These are phyloP conservation scores for Balansia obtecta DNA, from an alignment of 2,329 filamentous ascomycete genomes.

Conservation along the genomic window DNA sequence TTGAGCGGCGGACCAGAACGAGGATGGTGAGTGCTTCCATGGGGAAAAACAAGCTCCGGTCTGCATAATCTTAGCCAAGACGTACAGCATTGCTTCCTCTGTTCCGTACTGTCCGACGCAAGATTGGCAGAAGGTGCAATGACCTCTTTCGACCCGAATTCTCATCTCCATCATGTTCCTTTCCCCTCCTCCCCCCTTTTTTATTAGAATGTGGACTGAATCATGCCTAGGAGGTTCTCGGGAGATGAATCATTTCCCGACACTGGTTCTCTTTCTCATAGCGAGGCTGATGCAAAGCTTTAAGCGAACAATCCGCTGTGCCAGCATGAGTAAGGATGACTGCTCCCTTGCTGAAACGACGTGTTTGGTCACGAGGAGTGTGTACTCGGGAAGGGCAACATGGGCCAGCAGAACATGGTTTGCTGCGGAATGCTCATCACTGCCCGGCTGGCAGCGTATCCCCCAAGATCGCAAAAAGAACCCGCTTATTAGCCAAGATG, in stretches of 20 bases:
- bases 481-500: neutral
- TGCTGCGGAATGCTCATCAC: no score
- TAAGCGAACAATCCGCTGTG: constrained; percentile 4
- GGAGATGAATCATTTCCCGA: constrained; percentile 44
- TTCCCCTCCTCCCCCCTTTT: neutral
- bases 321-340: no score
- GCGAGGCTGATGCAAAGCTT: constrained; percentile 18
- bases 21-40: constrained; percentile 55
- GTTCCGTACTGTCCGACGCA: neutral
- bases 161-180: neutral
- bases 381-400: no score
- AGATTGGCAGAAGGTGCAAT: constrained; percentile 4
- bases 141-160: neutral
- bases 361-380: neutral
- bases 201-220: constrained; percentile 10
- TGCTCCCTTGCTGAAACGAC: no score
- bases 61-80: neutral
- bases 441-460: no score
- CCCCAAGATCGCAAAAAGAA: no score
- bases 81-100: neutral
- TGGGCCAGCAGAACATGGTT: no score
- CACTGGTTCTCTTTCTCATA: constrained; percentile 23
- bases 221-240: constrained; percentile 29
- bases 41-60: neutral
- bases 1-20: constrained; percentile 69